A percentile compares a stretch with the other conserved stretches of the same genome.
Evolutionary conservation across 768 basidiomycete genomes (phyloP).

Genomic region (Phanerodontia chrysosporium): DNA sequence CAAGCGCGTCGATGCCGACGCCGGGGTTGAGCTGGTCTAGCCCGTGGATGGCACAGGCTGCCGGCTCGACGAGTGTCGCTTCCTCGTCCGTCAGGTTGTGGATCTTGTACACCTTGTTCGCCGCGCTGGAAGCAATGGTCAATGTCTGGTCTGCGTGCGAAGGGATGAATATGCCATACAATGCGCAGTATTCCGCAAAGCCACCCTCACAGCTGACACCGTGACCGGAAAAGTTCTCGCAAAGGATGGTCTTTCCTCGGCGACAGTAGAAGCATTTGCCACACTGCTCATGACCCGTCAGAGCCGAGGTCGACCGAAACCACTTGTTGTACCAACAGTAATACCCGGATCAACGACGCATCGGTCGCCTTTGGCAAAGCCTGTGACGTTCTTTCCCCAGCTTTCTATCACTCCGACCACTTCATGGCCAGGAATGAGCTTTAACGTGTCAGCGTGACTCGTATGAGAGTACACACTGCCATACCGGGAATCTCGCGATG

Average conservation of each 20-base stretch:
- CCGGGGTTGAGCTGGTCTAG: constrained; percentile 82
- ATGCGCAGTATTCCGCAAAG: constrained; percentile 86
- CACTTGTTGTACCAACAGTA: constrained; percentile 51
- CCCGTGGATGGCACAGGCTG: constrained; percentile 89
- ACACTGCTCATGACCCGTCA: too few species aligned
- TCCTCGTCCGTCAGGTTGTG: constrained; percentile 85
- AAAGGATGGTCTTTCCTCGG: constrained; percentile 72
- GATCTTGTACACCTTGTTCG: constrained; percentile 83
- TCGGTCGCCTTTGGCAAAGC: constrained; percentile 74
- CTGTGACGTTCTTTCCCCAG: constrained; percentile 78
- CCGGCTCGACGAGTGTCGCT: constrained; percentile 84
- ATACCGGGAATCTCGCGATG: constrained; percentile 63
- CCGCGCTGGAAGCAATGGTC: constrained; percentile 41
- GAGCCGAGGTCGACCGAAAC: too few species aligned
- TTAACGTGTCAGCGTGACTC: constrained; percentile 2
- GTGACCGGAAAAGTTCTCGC: constrained; percentile 78
- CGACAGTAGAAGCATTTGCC: constrained; percentile 85
- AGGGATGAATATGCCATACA: constrained; percentile 61
- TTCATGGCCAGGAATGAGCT: constrained; percentile 76
- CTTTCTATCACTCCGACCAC: constrained; percentile 69
- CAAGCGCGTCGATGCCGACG: constrained; percentile 80
- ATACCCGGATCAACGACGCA: constrained; percentile 80
- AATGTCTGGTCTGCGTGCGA: too few species aligned
- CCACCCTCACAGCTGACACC: constrained; percentile 83
- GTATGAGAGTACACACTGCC: constrained; percentile 20